Base-by-base conservation (phyloP, 1,284 basidiomycete genomes). In the Macrocybe sp. region DNA sequence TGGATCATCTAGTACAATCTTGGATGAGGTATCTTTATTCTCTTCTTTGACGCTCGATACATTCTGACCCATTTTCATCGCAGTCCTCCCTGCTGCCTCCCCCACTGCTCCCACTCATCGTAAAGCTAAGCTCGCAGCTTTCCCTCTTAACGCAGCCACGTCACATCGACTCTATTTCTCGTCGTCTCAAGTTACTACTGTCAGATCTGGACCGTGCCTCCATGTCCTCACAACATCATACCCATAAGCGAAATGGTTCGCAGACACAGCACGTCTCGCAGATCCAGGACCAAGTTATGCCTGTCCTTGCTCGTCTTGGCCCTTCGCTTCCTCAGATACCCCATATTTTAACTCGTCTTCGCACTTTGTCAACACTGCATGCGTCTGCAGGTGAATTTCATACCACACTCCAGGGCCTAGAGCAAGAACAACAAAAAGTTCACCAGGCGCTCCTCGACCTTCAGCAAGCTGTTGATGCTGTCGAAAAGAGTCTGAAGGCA, bases 81-180 rank as follows among this genome's bases (percentile, higher is more conserved):
- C 22, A 83, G 81, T 66, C 72, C 7, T 80, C 83, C 1, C 82
- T 82, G 3, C 71, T 92, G 8, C 85, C 90, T 0, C 75, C 86
- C 1, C 93, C 96, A 0, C 73, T 98, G 10, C 70, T 97, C 1
- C 83, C 89, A 0, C 81, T 92, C 38, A 74, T 98, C 37, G 79
- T 79, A 11, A 84, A 91, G 30, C 79, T 97, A 35, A 92, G 92
- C 60, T 83, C 85, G 29, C 90, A 94, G 65, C 73, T 98, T 30
- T 83, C 85, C 2, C 75, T 98, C 10, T 81, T 99, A 44, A 92
- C 94, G 0, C 94, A 98, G 70, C 96, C 97, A 0, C 84, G 94
- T 5, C 95, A 99, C 63, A 85, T 99, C 35, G 96, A 99, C 65
- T 89, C 92, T n/a, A 90, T 98, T 54, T 93, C 93, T 1, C 82